Conservation (phyloP, 2,329 filamentous ascomycete genomes). For the Trichoderma sp. region DNA sequence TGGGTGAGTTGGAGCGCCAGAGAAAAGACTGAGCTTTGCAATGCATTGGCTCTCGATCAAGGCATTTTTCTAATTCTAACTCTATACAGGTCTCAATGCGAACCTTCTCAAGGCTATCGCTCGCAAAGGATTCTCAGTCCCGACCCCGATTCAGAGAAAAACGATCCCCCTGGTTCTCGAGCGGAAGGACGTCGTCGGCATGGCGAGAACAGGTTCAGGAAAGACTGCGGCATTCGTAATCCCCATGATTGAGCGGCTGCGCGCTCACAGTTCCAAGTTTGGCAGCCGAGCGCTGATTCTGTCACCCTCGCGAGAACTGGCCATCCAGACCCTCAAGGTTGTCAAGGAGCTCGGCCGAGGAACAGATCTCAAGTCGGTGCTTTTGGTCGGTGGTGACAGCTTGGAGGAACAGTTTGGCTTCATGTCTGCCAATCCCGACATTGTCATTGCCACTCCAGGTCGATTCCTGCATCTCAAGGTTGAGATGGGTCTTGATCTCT, state of each 20-base stretch:
- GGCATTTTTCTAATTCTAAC: neutral
- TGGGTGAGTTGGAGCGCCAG: slow-evolving; percentile 57
- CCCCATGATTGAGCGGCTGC: slow-evolving; percentile 93
- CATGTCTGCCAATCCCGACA: slow-evolving; percentile 94
- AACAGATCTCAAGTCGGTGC: slow-evolving; percentile 84
- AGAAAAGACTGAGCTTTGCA: neutral
- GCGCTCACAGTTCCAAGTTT: slow-evolving; percentile 80
- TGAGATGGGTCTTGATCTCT: slow-evolving; percentile 91
- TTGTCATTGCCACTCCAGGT: slow-evolving; percentile 94
- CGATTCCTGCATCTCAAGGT: slow-evolving; percentile 96
- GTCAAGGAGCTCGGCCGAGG: slow-evolving; percentile 91
- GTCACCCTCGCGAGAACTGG: slow-evolving; percentile 90
- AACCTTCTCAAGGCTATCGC: slow-evolving; percentile 86
- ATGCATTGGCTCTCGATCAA: neutral
- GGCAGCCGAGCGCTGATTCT: slow-evolving; percentile 84
- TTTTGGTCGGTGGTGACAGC: slow-evolving; percentile 92
- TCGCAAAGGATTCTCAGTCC: slow-evolving; percentile 91
- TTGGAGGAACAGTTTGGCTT: slow-evolving; percentile 91
- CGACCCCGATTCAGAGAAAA: slow-evolving; percentile 96
- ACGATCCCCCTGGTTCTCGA: slow-evolving; percentile 90
- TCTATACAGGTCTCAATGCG: slow-evolving; percentile 63
- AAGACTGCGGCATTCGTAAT: slow-evolving; percentile 98
- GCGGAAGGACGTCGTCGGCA: slow-evolving; percentile 93
- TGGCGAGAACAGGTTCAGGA: slow-evolving; percentile 97
- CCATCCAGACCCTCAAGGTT: slow-evolving; percentile 91